Evolutionary conservation across 371 early-diverging fungal species (phyloP).

Genomic region (Syncephalastrum monosporum): DNA sequence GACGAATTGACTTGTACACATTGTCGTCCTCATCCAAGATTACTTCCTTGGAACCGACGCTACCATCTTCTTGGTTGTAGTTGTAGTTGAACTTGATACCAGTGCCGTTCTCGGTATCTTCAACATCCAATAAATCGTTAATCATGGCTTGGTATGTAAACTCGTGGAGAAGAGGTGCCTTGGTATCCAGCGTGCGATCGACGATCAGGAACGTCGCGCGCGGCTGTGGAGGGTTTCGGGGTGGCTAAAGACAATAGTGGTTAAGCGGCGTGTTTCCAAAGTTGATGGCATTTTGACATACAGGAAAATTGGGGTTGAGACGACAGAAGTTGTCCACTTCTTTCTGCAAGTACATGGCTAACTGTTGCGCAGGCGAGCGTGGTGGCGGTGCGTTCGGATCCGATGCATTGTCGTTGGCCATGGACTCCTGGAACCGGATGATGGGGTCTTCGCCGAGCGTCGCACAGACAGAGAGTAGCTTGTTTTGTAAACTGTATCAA

Average conservation of each 20-base stretch:
- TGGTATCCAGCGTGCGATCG: constrained; percentile 86
- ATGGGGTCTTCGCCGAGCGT: constrained; percentile 85
- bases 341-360: constrained; percentile 68
- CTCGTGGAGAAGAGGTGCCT: constrained; percentile 90
- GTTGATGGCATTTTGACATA: constrained; percentile 27
- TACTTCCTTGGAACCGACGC: constrained; percentile 54
- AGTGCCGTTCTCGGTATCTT: constrained; percentile 54
- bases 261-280: neutral
- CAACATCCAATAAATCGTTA: constrained; percentile 79
- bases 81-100: constrained; percentile 60
- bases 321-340: constrained; percentile 68
- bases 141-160: constrained; percentile 96
- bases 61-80: constrained; percentile 49
- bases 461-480: constrained; percentile 72
- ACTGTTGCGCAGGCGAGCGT: constrained; percentile 27
- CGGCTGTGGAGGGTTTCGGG: constrained; percentile 49
- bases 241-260: constrained; percentile 28
- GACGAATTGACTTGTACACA: constrained; percentile 83
- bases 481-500: constrained; percentile 1
- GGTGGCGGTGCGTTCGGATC: neutral
- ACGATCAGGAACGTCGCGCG: constrained; percentile 82
- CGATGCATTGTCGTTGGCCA: neutral
- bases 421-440: constrained; percentile 76
- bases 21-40: constrained; percentile 72
- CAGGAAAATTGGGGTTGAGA: constrained; percentile 59